A percentile compares a stretch with the other conserved stretches of the same genome.
phyloP scores from a whole-genome alignment of 139 green algal genomes.

The Dunaliella sp. region DNA sequence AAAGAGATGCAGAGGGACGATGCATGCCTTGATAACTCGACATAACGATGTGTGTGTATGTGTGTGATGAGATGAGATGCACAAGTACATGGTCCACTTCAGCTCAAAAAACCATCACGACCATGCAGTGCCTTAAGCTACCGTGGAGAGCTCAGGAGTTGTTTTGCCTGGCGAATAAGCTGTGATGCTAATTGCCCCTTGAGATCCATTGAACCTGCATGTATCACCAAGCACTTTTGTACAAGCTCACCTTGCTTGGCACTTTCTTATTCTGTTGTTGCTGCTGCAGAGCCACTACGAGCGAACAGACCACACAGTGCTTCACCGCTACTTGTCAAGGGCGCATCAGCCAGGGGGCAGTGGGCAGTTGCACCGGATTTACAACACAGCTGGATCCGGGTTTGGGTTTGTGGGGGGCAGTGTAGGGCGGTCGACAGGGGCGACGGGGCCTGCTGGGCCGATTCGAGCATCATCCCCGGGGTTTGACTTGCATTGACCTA shows the following conservation, averaged over 20 bases:
- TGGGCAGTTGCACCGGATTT: background rate
- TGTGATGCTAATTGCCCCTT: background rate
- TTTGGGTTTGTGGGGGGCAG: background rate
- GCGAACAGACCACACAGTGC: background rate
- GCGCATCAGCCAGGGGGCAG: background rate
- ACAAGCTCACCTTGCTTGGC: background rate
- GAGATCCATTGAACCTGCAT: too few species aligned
- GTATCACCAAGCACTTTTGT: background rate
- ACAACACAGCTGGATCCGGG: background rate
- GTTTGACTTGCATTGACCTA: background rate
- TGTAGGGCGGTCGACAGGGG: background rate
- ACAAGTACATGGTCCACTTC: too few species aligned
- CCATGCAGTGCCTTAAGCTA: background rate
- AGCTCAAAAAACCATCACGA: too few species aligned
- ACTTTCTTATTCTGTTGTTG: background rate
- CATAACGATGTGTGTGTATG: too few species aligned
- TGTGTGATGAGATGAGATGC: too few species aligned
- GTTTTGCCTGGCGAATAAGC: background rate
- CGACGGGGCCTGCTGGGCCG: too few species aligned
- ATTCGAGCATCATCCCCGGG: background rate
- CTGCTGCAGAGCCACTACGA: constrained; percentile 7
- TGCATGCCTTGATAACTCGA: too few species aligned
- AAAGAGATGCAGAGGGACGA: too few species aligned
- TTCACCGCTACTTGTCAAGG: background rate
- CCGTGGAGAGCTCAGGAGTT: background rate